Percentiles rank a stretch among this genome's conserved stretches.
Evolutionary conservation across 2,329 filamentous ascomycete genomes (phyloP).

Genomic region (Ilyonectria robusta): DNA sequence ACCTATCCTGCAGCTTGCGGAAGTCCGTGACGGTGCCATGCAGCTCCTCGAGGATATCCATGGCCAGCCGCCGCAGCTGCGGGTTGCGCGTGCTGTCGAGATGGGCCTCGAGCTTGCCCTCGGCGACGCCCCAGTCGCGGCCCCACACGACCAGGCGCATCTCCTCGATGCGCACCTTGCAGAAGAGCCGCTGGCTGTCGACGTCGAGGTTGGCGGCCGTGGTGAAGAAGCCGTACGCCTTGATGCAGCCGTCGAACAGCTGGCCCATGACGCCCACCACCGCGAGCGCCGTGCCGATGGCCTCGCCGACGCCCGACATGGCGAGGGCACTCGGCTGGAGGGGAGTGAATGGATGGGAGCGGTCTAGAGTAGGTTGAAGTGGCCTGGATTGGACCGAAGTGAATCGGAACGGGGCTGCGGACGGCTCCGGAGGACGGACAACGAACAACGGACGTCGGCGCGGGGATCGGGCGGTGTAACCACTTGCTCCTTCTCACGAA

Average conservation of each 20-base stretch:
- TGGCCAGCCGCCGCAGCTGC: conserved; percentile 56
- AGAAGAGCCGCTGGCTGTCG: conserved; percentile 60
- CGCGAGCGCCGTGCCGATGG: conserved; percentile 58
- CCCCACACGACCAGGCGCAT: conserved; percentile 64
- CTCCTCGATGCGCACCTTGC: conserved; percentile 66
- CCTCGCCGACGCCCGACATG: conserved; percentile 55
- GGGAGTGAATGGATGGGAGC: neutral
- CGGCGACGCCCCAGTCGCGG: conserved; percentile 62
- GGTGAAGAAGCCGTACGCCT: conserved; percentile 62
- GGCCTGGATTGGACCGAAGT: neutral
- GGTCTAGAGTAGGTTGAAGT: neutral
- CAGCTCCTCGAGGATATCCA: conserved; percentile 59
- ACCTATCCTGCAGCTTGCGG: conserved; percentile 57
- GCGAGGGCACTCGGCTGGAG: neutral
- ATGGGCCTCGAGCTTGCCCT: conserved; percentile 60
- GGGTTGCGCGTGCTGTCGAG: conserved; percentile 55
- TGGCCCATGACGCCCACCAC: conserved; percentile 62
- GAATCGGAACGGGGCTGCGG: no score
- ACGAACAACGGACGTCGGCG: neutral
- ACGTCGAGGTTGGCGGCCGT: conserved; percentile 58
- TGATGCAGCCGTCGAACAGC: conserved; percentile 63
- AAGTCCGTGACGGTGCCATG: conserved; percentile 62
- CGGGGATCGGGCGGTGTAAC: neutral
- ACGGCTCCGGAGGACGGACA: neutral
- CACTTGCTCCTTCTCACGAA: neutral